A percentile compares a stretch with the other conserved stretches of the same genome.
These are phyloP conservation scores for Solanum tacnaense DNA, from an alignment of 257 asterid species.

Conservation along the genomic window DNA sequence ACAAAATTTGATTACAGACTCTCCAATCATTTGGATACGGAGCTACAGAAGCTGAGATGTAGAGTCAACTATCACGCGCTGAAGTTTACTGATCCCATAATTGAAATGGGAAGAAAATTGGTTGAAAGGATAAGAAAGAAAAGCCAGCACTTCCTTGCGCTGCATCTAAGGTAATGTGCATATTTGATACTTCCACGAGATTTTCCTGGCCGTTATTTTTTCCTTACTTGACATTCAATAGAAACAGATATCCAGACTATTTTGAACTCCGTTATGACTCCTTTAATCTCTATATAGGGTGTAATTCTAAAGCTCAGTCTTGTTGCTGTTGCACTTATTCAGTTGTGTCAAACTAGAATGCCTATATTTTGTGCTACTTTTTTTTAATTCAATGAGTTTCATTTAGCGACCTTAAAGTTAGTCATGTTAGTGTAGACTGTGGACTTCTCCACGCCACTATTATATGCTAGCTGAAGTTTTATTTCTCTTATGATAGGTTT, in stretches of 20 bases:
- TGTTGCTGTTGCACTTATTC: neutral
- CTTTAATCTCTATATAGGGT: neutral
- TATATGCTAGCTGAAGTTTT: neutral
- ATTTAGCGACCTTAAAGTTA: neutral
- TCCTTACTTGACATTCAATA: neutral
- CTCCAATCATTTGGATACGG: conserved; percentile 38
- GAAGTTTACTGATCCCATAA: conserved; percentile 53
- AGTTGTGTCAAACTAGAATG: neutral
- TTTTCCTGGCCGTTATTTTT: neutral
- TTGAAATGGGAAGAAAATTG: conserved; percentile 47
- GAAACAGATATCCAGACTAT: neutral
- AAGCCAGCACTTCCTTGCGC: conserved; percentile 45
- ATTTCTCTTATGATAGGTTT: conserved; percentile 26
- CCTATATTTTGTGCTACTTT: neutral
- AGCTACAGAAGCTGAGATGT: conserved; percentile 70
- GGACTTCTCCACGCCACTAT: neutral
- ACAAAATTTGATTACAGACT: conserved; percentile 69
- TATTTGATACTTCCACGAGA: neutral
- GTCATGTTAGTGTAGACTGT: neutral
- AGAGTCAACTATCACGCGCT: conserved; percentile 66
- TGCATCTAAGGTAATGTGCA: conserved; percentile 52
- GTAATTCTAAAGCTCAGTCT: neutral
- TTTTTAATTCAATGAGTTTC: neutral
- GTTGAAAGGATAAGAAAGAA: conserved; percentile 48
- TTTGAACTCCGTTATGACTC: neutral